A percentile compares a stretch with the other conserved stretches of the same genome.
Conservation (phyloP, 257 asterid species). For the Solanum bulbocastanum region DNA sequence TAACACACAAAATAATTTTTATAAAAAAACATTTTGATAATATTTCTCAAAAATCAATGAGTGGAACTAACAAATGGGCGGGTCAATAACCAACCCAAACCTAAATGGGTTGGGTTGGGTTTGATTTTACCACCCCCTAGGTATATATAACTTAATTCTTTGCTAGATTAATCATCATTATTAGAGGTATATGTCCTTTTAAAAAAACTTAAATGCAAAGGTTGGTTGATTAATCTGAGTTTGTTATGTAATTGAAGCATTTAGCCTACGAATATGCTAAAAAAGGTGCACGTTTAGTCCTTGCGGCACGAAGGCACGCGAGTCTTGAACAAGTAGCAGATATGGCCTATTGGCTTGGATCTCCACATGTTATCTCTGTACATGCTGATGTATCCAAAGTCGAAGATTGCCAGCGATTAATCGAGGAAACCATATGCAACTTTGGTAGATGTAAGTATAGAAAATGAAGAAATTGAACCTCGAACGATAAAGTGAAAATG, state of each 20-base stretch:
- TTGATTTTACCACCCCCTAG: no score
- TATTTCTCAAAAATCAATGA: no score
- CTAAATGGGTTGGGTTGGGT: no score
- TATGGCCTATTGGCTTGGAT: constrained; percentile 38
- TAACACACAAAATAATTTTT: no score
- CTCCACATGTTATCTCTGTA: constrained; percentile 42
- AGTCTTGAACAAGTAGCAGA: constrained; percentile 48
- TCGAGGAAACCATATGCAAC: constrained; percentile 30
- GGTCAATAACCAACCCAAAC: no score
- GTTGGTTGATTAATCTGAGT: not conserved
- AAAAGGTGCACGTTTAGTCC: constrained; percentile 52
- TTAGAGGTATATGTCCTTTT: not conserved
- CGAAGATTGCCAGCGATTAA: constrained; percentile 45
- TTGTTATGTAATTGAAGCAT: constrained; percentile 22
- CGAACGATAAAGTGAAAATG: not conserved
- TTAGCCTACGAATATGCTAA: constrained; percentile 69
- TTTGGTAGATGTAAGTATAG: constrained; percentile 44
- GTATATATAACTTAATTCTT: not conserved
- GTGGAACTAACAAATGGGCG: no score
- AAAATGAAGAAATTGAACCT: not conserved
- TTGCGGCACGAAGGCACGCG: constrained; percentile 55
- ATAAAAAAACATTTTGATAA: no score
- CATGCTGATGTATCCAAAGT: constrained; percentile 39
- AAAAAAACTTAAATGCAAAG: not conserved
- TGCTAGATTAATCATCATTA: not conserved